Percentiles rank a stretch among this genome's conserved stretches.
These are phyloP conservation scores for Zasmidium cellare DNA, from an alignment of 2,329 filamentous ascomycete genomes.

Conservation along the genomic window DNA sequence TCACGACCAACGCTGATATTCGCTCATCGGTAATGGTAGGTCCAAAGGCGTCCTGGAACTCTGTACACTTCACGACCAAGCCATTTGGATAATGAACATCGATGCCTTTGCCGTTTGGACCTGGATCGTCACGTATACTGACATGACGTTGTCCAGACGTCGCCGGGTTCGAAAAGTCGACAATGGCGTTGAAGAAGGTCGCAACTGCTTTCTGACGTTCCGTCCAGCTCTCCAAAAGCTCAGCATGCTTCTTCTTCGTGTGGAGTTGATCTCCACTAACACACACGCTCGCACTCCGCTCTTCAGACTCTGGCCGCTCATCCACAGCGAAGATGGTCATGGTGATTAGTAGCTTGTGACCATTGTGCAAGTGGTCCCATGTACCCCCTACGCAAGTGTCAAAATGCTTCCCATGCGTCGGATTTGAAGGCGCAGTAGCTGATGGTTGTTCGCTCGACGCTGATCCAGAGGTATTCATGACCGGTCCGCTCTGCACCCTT, in stretches of 20 bases:
- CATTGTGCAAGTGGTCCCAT: conserved; percentile 92
- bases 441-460: conserved; percentile 1
- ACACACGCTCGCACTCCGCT: conserved; percentile 71
- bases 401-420: conserved; percentile 44
- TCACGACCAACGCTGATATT: conserved; percentile 81
- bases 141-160: conserved; percentile 34
- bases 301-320: conserved; percentile 32
- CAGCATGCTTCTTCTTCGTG: conserved; percentile 83
- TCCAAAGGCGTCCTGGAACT: conserved; percentile 85
- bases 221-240: conserved; percentile 79
- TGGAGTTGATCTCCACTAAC: conserved; percentile 87
- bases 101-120: conserved; percentile 55
- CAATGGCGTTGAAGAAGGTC: conserved; percentile 65
- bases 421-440: conserved; percentile 5
- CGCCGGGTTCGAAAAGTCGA: conserved; percentile 57
- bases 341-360: conserved; percentile 95
- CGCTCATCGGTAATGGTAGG: conserved; percentile 81
- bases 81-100: conserved; percentile 60
- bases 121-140: conserved; percentile 41
- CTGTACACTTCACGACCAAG: conserved; percentile 73
- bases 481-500: conserved; percentile 30
- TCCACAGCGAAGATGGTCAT: conserved; percentile 74
- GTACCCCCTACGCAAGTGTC: conserved; percentile 85
- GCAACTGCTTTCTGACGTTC: conserved; percentile 68
- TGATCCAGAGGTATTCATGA: conserved; percentile 3